Percentiles rank a stretch among this genome's conserved stretches.
Conservation (phyloP, 176 grass and related monocot species). For the Luzula sylvatica region DNA sequence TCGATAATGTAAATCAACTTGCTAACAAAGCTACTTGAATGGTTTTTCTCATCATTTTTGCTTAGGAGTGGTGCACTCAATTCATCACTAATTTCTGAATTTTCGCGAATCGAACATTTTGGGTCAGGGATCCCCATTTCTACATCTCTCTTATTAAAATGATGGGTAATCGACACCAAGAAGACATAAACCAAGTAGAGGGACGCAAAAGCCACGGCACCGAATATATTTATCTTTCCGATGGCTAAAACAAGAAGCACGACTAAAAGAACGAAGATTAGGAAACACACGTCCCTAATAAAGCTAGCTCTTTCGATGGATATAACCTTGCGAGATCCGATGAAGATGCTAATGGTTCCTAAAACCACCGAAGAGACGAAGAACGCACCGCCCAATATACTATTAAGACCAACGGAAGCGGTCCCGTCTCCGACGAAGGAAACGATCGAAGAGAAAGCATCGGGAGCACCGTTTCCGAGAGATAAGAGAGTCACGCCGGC, state of each 20-base stretch:
- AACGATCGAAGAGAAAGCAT: constrained; percentile 53
- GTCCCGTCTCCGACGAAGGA: constrained; percentile 28
- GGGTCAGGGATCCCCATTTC: constrained; percentile 2
- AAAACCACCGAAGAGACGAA: constrained; percentile 59
- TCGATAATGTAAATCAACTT: constrained; percentile 13
- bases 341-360: constrained; percentile 39
- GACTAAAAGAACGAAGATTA: constrained; percentile 31
- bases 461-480: constrained; percentile 62
- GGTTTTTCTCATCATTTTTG: not conserved
- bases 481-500: constrained; percentile 68
- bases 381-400: constrained; percentile 46
- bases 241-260: constrained; percentile 20
- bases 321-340: constrained; percentile 4
- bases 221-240: constrained; percentile 39
- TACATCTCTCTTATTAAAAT: constrained; percentile 3
- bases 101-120: not conserved
- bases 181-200: constrained; percentile 59
- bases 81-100: constrained; percentile 8
- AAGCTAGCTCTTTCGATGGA: constrained; percentile 39
- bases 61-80: constrained; percentile 21
- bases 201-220: constrained; percentile 37
- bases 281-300: constrained; percentile 39
- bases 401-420: constrained; percentile 35
- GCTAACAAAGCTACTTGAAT: not conserved
- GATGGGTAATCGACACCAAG: constrained; percentile 34